Conservation (phyloP, 1,139 yeast species). For the Meyerozyma guilliermondii region DNA sequence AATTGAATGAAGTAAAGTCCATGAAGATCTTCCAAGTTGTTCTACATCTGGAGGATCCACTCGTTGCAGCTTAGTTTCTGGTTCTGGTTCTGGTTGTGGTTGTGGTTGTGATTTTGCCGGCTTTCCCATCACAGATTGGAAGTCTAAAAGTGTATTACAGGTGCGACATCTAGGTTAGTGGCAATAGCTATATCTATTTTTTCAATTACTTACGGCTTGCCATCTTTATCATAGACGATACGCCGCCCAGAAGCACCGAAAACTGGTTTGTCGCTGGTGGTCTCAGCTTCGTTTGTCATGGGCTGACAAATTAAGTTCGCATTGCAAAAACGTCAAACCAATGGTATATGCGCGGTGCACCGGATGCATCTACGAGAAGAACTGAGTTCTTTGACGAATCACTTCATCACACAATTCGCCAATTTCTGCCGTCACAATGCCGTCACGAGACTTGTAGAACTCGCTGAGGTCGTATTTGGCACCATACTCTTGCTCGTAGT, state of each 20-base stretch:
- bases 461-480: slow-evolving; percentile 58
- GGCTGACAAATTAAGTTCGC: background rate
- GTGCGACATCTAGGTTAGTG: slow-evolving; percentile 59
- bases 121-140: slow-evolving; percentile 51
- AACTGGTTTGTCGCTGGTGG: slow-evolving; percentile 23
- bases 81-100: slow-evolving; percentile 6
- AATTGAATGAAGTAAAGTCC: slow-evolving; percentile 88
- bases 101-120: slow-evolving; percentile 16
- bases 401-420: slow-evolving; percentile 66
- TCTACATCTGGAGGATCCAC: slow-evolving; percentile 56
- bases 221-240: slow-evolving; percentile 78
- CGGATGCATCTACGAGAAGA: slow-evolving; percentile 7
- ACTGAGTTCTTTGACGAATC: slow-evolving; percentile 49
- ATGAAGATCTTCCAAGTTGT: slow-evolving; percentile 75
- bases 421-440: slow-evolving; percentile 71
- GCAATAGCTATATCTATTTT: background rate
- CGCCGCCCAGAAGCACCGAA: slow-evolving; percentile 61
- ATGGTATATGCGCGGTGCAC: background rate
- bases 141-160: slow-evolving; percentile 74
- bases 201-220: slow-evolving; percentile 67
- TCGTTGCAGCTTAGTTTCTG: background rate
- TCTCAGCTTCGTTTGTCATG: background rate
- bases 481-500: slow-evolving; percentile 68
- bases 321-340: background rate
- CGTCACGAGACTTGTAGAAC: slow-evolving; percentile 58